Conservation (phyloP, 2,329 filamentous ascomycete genomes). For the Talaromyces sp. region DNA sequence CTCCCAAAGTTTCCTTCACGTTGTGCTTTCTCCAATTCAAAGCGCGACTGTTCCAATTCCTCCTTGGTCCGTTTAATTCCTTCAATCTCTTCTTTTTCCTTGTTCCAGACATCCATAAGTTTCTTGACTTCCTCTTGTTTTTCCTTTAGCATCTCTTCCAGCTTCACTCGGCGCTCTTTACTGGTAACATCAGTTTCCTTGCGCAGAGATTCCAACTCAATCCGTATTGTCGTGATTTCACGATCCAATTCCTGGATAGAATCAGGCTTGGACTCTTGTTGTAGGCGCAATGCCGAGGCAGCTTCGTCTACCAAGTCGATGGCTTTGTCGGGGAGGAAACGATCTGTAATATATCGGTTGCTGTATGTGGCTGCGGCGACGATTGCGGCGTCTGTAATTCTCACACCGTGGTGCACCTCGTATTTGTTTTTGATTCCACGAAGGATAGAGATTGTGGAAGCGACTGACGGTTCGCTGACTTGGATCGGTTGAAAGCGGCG, state of each 20-base stretch:
- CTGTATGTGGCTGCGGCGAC: conserved; percentile 89
- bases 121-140: conserved; percentile 72
- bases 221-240: conserved; percentile 95
- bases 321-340: conserved; percentile 93
- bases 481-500: conserved; percentile 90
- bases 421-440: conserved; percentile 97
- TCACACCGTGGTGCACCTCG: conserved; percentile 92
- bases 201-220: conserved; percentile 87
- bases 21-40: conserved; percentile 84
- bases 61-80: conserved; percentile 81
- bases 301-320: conserved; percentile 97
- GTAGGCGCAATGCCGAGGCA: conserved; percentile 79
- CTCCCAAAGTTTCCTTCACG: conserved; percentile 82
- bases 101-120: conserved; percentile 82
- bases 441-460: conserved; percentile 91
- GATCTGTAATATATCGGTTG: conserved; percentile 94
- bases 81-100: conserved; percentile 80
- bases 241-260: conserved; percentile 89
- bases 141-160: conserved; percentile 70
- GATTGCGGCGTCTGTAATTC: conserved; percentile 86
- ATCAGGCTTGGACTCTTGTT: conserved; percentile 96
- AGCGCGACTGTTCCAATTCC: conserved; percentile 77
- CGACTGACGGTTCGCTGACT: conserved; percentile 85
- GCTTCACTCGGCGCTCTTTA: conserved; percentile 78
- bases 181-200: conserved; percentile 92